phyloP scores from a whole-genome alignment of 2,329 filamentous ascomycete species.

The Raffaelea arxii region DNA sequence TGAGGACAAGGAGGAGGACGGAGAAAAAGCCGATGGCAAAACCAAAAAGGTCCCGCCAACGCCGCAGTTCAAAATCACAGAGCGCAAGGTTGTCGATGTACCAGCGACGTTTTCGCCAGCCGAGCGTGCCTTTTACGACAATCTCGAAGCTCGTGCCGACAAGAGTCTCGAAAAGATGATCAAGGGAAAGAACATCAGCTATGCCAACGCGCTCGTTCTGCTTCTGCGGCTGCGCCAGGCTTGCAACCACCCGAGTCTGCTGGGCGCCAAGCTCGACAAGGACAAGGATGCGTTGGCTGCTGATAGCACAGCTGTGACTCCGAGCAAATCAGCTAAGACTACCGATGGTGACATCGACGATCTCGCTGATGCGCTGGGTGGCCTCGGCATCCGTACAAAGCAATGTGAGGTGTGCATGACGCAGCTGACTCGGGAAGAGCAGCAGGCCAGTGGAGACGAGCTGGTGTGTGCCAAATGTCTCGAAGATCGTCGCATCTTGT shows the following conservation, averaged over 20 bases:
- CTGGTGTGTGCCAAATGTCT: constrained; percentile 64
- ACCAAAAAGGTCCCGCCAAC: constrained; percentile 24
- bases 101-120: constrained; percentile 67
- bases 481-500: constrained; percentile 59
- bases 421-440: constrained; percentile 49
- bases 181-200: constrained; percentile 64
- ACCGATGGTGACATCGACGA: constrained; percentile 63
- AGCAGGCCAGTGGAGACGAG: constrained; percentile 22
- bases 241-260: constrained; percentile 86
- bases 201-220: constrained; percentile 86
- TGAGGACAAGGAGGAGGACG: constrained; percentile 22
- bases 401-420: constrained; percentile 77
- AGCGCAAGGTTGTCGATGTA: constrained; percentile 77
- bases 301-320: constrained; percentile 36
- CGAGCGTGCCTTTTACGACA: constrained; percentile 78
- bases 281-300: constrained; percentile 78
- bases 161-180: constrained; percentile 84
- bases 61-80: constrained; percentile 79
- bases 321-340: constrained; percentile 38
- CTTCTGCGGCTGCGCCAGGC: constrained; percentile 85
- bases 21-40: not conserved
- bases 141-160: constrained; percentile 75
- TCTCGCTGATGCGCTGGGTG: constrained; percentile 78
- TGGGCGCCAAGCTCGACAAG: constrained; percentile 74
- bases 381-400: constrained; percentile 67